A percentile compares a stretch with the other conserved stretches of the same genome.
Conservation (phyloP, 345 rosid species). For the Populus alba region DNA sequence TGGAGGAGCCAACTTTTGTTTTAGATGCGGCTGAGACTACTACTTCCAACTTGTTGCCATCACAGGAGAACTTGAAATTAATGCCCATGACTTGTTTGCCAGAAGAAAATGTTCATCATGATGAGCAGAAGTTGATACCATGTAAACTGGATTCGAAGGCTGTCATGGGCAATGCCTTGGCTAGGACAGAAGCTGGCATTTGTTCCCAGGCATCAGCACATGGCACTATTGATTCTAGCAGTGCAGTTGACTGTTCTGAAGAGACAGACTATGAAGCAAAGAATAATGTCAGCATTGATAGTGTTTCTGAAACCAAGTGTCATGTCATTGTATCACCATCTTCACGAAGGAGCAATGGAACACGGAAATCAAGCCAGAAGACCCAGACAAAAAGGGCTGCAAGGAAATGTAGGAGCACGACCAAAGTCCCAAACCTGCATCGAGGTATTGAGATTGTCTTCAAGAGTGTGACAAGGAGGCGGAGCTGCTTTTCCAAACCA, state of each 20-base stretch:
- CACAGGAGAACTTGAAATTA: conserved; percentile 11
- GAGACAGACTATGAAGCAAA: conserved; percentile 36
- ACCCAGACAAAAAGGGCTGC: conserved; percentile 41
- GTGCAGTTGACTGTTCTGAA: conserved; percentile 29
- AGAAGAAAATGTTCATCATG: conserved; percentile 10
- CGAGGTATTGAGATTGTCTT: conserved; percentile 13
- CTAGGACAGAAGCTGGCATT: conserved; percentile 22
- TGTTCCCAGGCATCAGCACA: conserved; percentile 20
- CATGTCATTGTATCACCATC: conserved; percentile 32
- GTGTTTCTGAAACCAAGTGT: conserved; percentile 39
- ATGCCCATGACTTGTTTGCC: conserved; percentile 12
- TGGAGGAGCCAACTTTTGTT: conserved; percentile 5
- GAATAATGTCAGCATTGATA: conserved; percentile 32
- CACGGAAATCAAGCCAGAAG: conserved; percentile 41
- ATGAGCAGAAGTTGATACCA: conserved; percentile 13
- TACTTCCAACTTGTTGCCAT: not conserved
- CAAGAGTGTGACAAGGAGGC: conserved; percentile 56
- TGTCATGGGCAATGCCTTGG: conserved; percentile 14
- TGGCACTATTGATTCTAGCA: conserved; percentile 27
- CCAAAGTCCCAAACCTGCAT: conserved; percentile 33
- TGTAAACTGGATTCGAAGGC: conserved; percentile 5
- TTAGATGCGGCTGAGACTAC: not conserved
- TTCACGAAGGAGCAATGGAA: conserved; percentile 42
- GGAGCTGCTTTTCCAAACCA: conserved; percentile 61
- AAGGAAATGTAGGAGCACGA: conserved; percentile 37